Base-by-base conservation (phyloP, 2,329 filamentous ascomycete genomes). In the Arthroderma uncinatum region DNA sequence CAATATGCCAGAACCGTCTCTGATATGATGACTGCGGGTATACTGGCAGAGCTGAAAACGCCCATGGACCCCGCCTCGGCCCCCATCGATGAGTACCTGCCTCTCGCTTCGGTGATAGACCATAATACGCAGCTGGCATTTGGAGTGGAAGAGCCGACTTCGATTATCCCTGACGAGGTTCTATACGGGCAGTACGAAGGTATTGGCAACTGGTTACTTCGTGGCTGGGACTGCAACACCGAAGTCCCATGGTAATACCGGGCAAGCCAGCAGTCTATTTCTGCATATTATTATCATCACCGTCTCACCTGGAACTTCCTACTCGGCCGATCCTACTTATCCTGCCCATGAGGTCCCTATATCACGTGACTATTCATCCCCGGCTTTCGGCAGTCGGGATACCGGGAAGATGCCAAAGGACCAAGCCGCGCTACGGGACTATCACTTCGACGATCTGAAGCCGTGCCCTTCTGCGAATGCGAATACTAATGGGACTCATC, bases 131-230 rank as follows among this genome's bases (percentile, higher is more conserved):
- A 62, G 6, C 56, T 59, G 10, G 12, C 52, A 2, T 25, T 57
- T 14, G 57, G 60, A 12, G 58, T 42, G 10, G 57, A 58, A 14
- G 44, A 56, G n/a, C 36, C 42, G 14, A 63, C 60, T 34, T 57
- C 52, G 2, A 60, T 61, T 6, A 55, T 63, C 8, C 37, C 58
- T 8, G 59, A 62, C 33, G 61, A 64, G 7, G 58, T 63, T 37
- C 60, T 65, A 25, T 61, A 63, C 37, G 57, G 61, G 37, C 64
- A 66, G 55, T 67, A 67, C 23, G 63, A 65, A 47, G 66, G 66
- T 1, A 67, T 67, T 56, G 66, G 66, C 5, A 64, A 66, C 40
- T 67, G 65, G 66, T 61, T 67, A 1, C 58, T 67, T n/a, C 62
- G 62, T 33, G 64, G 66, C 10, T 60, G 64, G 56, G 63, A 66